Base-by-base conservation (phyloP, 345 rosid species). In the Trapa incisa region DNA sequence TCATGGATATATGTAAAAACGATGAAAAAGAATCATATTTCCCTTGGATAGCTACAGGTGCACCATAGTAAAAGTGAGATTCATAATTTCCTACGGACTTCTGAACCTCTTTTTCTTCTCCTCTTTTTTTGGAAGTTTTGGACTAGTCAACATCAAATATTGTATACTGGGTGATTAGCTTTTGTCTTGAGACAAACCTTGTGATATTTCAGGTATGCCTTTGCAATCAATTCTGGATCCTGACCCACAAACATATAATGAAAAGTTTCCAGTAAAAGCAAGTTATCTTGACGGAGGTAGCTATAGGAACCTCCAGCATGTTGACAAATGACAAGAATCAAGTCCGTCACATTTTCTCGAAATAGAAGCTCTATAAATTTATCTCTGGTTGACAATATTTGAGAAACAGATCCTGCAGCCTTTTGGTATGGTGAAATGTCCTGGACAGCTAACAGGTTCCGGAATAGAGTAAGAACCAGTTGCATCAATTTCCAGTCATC, bases 401-500 rank as follows among this genome's bases (percentile, higher is more conserved):
- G 85, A 76, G 78, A 64, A 70, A 87, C 85, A 37, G 91, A 87
- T 41, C 81, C 87, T 63, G 83, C 91, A 72, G 87, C 82, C 72
- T 91, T 91, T 66, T 88, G 99, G 68, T 77, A 67, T 43, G 74
- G 73, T 3, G 91, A 78, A 22, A 91, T 73, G 65, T 87, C 96
- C 74, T 89, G 97, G 60, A 91, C 75, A 50, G 99, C 95, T n/a
- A 94, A 87, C 68, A 94, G 69, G 70, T 94, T 94, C 61, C 91
- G 83, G 67, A 94, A 89, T 15, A 91, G 71, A 57, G 97, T 91
- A 74, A 94, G 82, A 37, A 91, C 84, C 47, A 94, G 90, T 82
- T 91, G 97, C 73, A 89, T 81, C 85, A 94, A 73, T 80, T 94
- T 94, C 99, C 97, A 94, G 75, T 94, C 96, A 74, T 94, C 99